Conservation (phyloP, 169 alveolate genomes). For the Toxoplasma gondii region DNA sequence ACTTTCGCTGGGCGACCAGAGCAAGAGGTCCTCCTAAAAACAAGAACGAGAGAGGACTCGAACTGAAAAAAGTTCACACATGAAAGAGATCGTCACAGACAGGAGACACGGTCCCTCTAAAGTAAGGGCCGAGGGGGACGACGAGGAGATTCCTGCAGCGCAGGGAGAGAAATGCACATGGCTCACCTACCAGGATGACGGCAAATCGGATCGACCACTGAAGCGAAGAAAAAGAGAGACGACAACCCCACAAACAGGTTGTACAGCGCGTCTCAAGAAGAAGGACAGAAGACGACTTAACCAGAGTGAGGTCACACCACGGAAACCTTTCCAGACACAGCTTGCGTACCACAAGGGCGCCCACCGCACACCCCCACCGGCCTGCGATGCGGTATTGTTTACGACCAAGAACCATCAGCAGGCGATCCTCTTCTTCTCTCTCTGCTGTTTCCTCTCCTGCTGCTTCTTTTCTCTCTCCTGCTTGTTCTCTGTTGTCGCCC, state of each 20-base stretch:
- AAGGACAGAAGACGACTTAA: background rate
- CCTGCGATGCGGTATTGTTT: background rate
- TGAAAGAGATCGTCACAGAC: background rate
- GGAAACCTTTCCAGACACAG: too few relatives aligned
- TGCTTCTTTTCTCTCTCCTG: background rate
- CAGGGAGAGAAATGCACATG: too few relatives aligned
- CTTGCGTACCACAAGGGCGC: background rate
- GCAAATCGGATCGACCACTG: too few relatives aligned
- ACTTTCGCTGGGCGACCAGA: slow-evolving; percentile 14
- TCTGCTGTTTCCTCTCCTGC: background rate
- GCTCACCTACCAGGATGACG: too few relatives aligned
- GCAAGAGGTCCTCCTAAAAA: background rate
- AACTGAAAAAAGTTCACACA: background rate
- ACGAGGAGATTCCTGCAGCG: background rate
- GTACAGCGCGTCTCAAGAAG: background rate
- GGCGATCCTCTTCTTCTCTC: background rate
- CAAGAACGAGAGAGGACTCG: background rate
- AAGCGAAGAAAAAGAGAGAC: too few relatives aligned
- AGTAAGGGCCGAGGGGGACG: background rate
- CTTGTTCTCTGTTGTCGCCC: background rate
- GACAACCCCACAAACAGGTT: background rate
- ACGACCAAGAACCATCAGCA: background rate
- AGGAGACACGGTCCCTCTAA: background rate
- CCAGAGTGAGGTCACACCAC: too few relatives aligned
- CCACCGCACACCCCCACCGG: slow-evolving; percentile 19